Evolutionary conservation across 441 rosid genomes (phyloP), one percentile per base, ranked within the genome.

Genomic region (Oxalis stricta): DNA sequence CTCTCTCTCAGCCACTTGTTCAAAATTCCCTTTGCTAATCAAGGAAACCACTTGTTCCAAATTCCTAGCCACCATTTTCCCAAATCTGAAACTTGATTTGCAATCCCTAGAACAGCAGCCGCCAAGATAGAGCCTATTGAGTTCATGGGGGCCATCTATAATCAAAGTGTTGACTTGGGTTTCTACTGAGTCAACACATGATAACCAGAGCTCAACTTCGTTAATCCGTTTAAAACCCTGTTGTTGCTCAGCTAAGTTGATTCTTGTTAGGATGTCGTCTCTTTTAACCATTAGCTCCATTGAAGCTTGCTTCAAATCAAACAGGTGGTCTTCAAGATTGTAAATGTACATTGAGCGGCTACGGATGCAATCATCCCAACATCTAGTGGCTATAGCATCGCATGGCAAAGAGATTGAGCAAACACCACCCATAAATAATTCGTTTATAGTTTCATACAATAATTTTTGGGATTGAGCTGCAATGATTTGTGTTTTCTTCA

Each of bases 11-110:
- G 32, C 40, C 32, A 60, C 51, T 1, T 24, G 48, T 5, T 58
- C 58, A 33, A 61, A 58, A 5, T 49, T 30, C 39, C 67, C 64
- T 44, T 53, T 39, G 33, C 38, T 48, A 41, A 38, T 54, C 9
- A 62, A 39, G 28, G 46, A 54, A 8, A 32, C 37, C 44, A 63
- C 65, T 34, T 51, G 62, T 46, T 34, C 43, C 5, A 55, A 24
- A 36, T 35, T 52, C 22, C 41, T 44, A 38, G 54, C 50, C n/a
- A 66, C 36, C 52, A 20, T 41, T 33, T 66, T 58, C 10, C 65
- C 66, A 38, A 43, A 24, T 35, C 51, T 60, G 24, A 55, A 52
- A 42, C 11, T 44, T 12, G 59, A 40, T 7, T 18, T 33, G 31
- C 56, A 57, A 31, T 44, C 48, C 10, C 33, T 55, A 18, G 62